Evolutionary conservation across 495 filamentous ascomycete genomes (phyloP).

Genomic region (Eremomyces bilateralis): DNA sequence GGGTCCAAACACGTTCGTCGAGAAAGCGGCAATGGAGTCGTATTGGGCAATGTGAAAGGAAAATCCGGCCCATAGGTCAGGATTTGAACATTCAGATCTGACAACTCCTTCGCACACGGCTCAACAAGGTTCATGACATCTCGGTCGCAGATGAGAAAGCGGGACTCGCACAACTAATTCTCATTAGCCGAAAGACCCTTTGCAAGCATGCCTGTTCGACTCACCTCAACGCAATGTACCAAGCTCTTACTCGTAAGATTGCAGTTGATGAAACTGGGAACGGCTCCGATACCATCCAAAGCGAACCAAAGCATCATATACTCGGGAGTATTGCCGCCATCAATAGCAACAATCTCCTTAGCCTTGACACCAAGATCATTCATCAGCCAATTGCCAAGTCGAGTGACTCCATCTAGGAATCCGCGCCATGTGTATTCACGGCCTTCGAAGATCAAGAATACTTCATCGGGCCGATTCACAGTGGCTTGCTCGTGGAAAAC

Average conservation of each 20-base stretch:
- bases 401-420: conserved; percentile 14
- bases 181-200: no score
- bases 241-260: conserved; percentile 18
- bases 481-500: conserved; percentile 16
- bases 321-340: conserved; percentile 19
- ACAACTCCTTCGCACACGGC: no score
- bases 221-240: conserved; percentile 16
- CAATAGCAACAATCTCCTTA: conserved; percentile 20
- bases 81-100: neutral
- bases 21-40: conserved; percentile 4
- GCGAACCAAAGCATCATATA: conserved; percentile 25
- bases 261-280: conserved; percentile 22
- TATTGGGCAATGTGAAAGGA: conserved; percentile 3
- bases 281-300: conserved; percentile 25
- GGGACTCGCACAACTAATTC: no score
- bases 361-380: conserved; percentile 19
- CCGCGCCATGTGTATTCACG: conserved; percentile 17
- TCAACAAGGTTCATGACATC: no score
- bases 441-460: conserved; percentile 20
- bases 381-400: conserved; percentile 20
- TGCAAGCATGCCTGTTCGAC: no score
- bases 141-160: no score
- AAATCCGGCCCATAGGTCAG: conserved; percentile 6
- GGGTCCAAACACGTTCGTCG: conserved; percentile 5
- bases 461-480: conserved; percentile 8